Conservation (phyloP, 768 basidiomycete species). For the Kondoa subrosea region DNA sequence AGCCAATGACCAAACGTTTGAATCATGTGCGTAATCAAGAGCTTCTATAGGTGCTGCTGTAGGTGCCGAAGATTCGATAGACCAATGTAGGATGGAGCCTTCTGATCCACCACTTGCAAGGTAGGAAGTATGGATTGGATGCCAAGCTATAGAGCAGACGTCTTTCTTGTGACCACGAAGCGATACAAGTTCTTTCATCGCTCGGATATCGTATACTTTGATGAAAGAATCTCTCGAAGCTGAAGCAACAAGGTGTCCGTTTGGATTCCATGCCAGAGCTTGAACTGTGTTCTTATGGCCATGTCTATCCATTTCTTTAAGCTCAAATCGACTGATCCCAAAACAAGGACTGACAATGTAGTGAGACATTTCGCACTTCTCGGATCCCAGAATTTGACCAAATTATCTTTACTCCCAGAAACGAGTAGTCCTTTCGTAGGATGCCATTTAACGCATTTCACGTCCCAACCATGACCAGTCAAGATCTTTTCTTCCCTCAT, state of each 20-base stretch:
- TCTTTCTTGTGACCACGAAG: conserved; percentile 96
- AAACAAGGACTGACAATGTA: conserved; percentile 49
- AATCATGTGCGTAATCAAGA: conserved; percentile 92
- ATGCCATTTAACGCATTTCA: conserved; percentile 97
- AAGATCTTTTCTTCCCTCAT: conserved; percentile 72
- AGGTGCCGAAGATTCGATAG: conserved; percentile 45
- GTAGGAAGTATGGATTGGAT: conserved; percentile 68
- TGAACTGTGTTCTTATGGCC: conserved; percentile 96
- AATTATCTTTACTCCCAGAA: conserved; percentile 91
- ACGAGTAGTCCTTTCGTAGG: conserved; percentile 87
- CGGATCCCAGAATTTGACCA: conserved; percentile 99
- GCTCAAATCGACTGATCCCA: conserved; percentile 3
- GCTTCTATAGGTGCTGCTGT: conserved; percentile 36
- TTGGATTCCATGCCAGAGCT: conserved; percentile 78
- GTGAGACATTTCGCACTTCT: conserved; percentile 76
- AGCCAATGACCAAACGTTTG: conserved; percentile 73
- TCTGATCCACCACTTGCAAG: conserved; percentile 88
- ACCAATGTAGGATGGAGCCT: conserved; percentile 88
- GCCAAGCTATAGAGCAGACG: conserved; percentile 92
- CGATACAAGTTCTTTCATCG: conserved; percentile 84
- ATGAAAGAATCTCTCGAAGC: conserved; percentile 89
- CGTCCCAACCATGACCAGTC: conserved; percentile 97
- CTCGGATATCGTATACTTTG: conserved; percentile 90
- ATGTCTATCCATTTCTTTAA: conserved; percentile 42
- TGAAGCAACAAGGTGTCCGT: conserved; percentile 83